Evolutionary conservation across 2,329 filamentous ascomycete genomes (phyloP), one percentile per base, ranked within the genome.

Genomic region (Davidsoniella neocaledoniae): DNA sequence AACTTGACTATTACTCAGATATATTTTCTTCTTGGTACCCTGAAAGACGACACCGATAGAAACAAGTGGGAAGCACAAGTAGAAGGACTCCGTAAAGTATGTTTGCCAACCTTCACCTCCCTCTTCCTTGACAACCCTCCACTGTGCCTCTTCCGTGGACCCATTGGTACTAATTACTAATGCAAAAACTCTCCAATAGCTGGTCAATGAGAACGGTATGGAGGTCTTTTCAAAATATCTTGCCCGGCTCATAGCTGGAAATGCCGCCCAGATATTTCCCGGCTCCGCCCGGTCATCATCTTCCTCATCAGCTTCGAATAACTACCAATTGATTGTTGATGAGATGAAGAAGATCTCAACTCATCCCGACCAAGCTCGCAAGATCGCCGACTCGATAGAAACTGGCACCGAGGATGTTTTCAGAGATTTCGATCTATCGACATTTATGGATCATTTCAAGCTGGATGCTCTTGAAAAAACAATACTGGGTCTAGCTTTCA

Each of bases 141-240:
- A 4, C 21, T 4, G 4, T 23, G 21, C 21, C 5, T 23, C 21
- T 43, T 51, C 4, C 9, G 8, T n/a, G 19, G 25, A 21, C 6
- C 21, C 44, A 39, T 38, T 46, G 21, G 19, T n/a, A 33, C 17
- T 21, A 36, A 33, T 43, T 21, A 33, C 25, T 26, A 36, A 33
- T 43, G 19, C 43, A 43, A 26, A 38, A 42, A 43, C 9, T 48
- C 23, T 3, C 21, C 36, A 45, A 36, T 56, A 94, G 85, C 80
- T 96, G 64, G 83, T 96, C 69, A 82, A 94, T 77, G 88, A 90
- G 61, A 82, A 94, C 87, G 88, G 88, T 63, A 98, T 98, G 90
- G 93, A 98, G 74, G 87, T 95, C 63, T 95, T 88, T 65, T 81
- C 86, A 54, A 93, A 88, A 71, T 95, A 91, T 66, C 94, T 98